Conservation (phyloP, 2,329 filamentous ascomycete genomes). For the Meredithiella fracta region DNA sequence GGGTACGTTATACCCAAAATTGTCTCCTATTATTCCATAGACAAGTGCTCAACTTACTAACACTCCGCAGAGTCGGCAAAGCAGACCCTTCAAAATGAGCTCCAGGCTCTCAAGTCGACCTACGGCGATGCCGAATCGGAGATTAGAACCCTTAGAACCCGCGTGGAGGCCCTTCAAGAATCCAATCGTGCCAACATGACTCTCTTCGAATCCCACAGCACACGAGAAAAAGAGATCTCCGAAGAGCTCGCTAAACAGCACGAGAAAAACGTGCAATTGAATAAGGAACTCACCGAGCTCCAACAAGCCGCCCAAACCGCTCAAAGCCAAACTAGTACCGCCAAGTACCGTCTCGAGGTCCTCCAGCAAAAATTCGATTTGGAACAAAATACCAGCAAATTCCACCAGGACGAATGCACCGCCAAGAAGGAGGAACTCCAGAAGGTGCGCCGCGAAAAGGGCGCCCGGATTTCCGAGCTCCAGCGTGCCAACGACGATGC, state of each 20-base stretch:
- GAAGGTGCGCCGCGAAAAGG: conserved; percentile 90
- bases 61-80: conserved; percentile 50
- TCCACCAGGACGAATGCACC: conserved; percentile 82
- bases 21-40: neutral
- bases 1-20: conserved; percentile 35
- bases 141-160: conserved; percentile 59
- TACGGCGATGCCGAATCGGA: conserved; percentile 59
- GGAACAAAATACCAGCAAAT: conserved; percentile 79
- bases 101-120: conserved; percentile 61
- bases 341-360: conserved; percentile 80
- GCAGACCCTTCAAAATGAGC: conserved; percentile 62
- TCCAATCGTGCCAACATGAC: conserved; percentile 84
- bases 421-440: conserved; percentile 74
- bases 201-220: conserved; percentile 77
- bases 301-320: conserved; percentile 74
- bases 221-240: conserved; percentile 68
- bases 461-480: conserved; percentile 70
- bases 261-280: conserved; percentile 68
- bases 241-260: conserved; percentile 80
- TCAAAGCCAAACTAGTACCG: conserved; percentile 60
- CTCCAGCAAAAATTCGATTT: conserved; percentile 82
- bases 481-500: conserved; percentile 80
- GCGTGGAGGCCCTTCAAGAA: conserved; percentile 72
- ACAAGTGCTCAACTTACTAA: too few relatives aligned
- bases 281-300: conserved; percentile 62